These are phyloP conservation scores for Cladobotryum mycophilum DNA, from an alignment of 2,329 filamentous ascomycete genomes.

Conservation along the genomic window DNA sequence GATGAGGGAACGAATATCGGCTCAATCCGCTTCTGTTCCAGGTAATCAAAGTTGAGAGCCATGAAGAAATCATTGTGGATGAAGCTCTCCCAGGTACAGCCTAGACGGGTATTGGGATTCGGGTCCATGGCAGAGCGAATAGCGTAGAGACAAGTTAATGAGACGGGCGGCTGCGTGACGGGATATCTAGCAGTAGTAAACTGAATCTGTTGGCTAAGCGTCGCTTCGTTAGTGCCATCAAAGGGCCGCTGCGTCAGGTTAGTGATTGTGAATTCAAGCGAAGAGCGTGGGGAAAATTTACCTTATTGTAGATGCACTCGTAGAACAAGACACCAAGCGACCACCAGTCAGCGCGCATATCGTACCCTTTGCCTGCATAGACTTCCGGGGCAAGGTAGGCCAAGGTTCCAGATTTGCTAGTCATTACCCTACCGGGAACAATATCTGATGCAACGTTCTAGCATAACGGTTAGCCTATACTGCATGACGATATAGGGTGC, in stretches of 20 bases:
- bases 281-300: constrained; percentile 33
- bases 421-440: constrained; percentile 71
- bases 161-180: constrained; percentile 87
- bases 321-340: constrained; percentile 97
- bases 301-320: constrained; percentile 99
- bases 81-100: constrained; percentile 80
- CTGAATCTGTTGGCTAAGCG: constrained; percentile 72
- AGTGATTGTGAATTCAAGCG: neutral
- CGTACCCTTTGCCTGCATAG: constrained; percentile 84
- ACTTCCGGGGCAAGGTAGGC: constrained; percentile 96
- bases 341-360: constrained; percentile 95
- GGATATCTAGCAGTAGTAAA: constrained; percentile 80
- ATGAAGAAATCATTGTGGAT: constrained; percentile 86
- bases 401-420: constrained; percentile 93
- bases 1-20: constrained; percentile 90
- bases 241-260: constrained; percentile 66
- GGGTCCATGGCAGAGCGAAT: constrained; percentile 78
- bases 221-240: constrained; percentile 79
- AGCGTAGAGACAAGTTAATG: constrained; percentile 79
- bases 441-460: constrained; percentile 97
- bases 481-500: neutral
- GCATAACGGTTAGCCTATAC: constrained; percentile 16
- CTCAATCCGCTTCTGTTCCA: constrained; percentile 82
- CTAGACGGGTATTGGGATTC: constrained; percentile 74
- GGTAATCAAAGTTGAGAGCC: constrained; percentile 71